These are phyloP conservation scores for Luvunga scandens DNA, from an alignment of 345 rosid genomes.

Conservation along the genomic window DNA sequence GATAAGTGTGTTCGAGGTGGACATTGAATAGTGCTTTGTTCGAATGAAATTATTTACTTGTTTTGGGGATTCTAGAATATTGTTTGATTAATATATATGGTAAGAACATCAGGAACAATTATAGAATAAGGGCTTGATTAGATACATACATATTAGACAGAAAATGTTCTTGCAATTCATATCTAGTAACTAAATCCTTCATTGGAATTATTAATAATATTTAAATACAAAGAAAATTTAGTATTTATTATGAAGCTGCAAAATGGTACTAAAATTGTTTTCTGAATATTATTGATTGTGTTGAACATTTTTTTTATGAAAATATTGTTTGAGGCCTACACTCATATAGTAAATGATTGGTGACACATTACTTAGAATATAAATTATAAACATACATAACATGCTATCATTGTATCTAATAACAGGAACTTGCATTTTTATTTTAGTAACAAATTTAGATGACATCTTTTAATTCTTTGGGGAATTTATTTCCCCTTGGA, in stretches of 20 bases:
- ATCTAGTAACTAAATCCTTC: neutral
- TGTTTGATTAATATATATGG: neutral
- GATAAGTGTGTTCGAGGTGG: neutral
- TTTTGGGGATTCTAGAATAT: slow-evolving; percentile 14
- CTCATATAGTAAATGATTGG: too few relatives aligned
- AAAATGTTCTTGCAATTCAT: neutral
- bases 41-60: slow-evolving; percentile 12
- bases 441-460: too few relatives aligned
- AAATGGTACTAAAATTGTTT: neutral
- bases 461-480: too few relatives aligned
- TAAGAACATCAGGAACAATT: neutral
- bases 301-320: neutral
- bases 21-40: neutral
- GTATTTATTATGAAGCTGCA: neutral
- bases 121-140: neutral
- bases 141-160: neutral
- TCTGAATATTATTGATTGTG: neutral
- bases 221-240: too few relatives aligned
- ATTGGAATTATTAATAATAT: neutral
- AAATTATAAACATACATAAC: too few relatives aligned
- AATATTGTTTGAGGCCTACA: too few relatives aligned
- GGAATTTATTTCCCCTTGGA: neutral
- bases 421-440: too few relatives aligned
- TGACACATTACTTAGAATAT: too few relatives aligned
- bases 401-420: too few relatives aligned